Evolutionary conservation across 2,329 filamentous ascomycete species (phyloP), one percentile per base, ranked within the genome.

Genomic region (Beauveria brongniartii): DNA sequence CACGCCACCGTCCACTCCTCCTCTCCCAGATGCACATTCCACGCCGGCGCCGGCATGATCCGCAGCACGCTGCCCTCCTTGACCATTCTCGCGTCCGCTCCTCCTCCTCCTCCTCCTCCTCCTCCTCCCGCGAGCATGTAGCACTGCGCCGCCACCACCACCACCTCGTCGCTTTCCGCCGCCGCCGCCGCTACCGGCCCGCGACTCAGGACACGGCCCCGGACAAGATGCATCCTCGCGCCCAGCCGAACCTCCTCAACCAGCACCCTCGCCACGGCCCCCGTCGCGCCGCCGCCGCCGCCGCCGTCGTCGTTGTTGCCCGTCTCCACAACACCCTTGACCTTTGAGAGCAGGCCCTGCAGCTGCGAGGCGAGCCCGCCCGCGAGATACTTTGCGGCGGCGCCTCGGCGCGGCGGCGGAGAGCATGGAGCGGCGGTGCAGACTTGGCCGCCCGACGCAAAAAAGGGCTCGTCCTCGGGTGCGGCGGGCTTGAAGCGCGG

Each of bases 321-420:
- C 43, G 66, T 66, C 18, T 71, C 69, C 70, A 69, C 72, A 12
- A 69, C 71, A 12, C 71, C 71, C 62, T 72, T 75, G 26, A 77
- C 69, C 24, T 77, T 74, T 0, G 76, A 75, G 10, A 78, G 67
- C 73, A 74, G 75, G 16, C 71, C 71, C 62, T 78, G 76, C 7
- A 78, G 67, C 50, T 70, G 69, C 2, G 74, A 71, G 1, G 76
- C 75, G 24, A 77, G 65, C 0, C 76, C 76, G 20, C 72, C 70
- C 4, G 71, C 55, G 0, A 76, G 24, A 34, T 76, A 78, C 58
- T 66, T 71, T 14, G 63, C 68, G 24, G 24, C 24, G 18, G 24
- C 24, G 18, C 74, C 73, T 4, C 62, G 59, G 43, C 73, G 68
- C 1, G 71, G 68, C 1, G 71, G 74, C 2, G 74, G 74, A 2